Evolutionary conservation across 257 asterid genomes (phyloP), one percentile per base, ranked within the genome.

Genomic region (Solanum virginianum): DNA sequence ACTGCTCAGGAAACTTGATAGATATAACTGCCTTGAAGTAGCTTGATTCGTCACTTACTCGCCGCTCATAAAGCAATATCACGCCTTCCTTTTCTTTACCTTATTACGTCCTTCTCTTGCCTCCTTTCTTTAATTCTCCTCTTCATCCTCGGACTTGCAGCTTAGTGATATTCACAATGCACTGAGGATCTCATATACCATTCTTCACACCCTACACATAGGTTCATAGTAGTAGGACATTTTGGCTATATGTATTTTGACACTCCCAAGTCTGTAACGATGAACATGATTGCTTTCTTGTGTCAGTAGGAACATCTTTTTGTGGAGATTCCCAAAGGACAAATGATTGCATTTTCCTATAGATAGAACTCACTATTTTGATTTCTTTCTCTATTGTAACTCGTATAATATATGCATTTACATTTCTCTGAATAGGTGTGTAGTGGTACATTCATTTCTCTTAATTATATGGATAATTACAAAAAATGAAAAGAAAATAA

Each of bases 341-440:
- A 79, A 24, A 53, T 53, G 26, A 26, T 53, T 79, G 17, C 82
- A 79, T 79, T 79, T 22, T 79, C 82, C 65, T 17, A 81, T 57
- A 26, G 63, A 79, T 53, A 26, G 49, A 51, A 79, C 82, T 72
- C 87, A 80, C 65, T 72, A n/a, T 63, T 84, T 81, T 66, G 85
- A 83, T 68, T 72, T 74, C 71, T 74, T 85, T 41, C 65, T 60
- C 89, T 89, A 84, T 82, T 81, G 83, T 89, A 69, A 24, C 79
- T 86, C 14, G 53, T 87, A 87, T 83, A 54, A 84, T 82, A 60
- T 90, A 57, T 59, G 88, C 81, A 87, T 87, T 85, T 89, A 89
- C 87, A 86, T 81, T 87, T 87, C 54, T 75, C 70, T 79, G 79
- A 62, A 84, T 53, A 56, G 85, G 87, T 84, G 84, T 85, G 84